Evolutionary conservation across 2,329 filamentous ascomycete species (phyloP), one percentile per base, ranked within the genome.

Genomic region (Zarea fungicola): DNA sequence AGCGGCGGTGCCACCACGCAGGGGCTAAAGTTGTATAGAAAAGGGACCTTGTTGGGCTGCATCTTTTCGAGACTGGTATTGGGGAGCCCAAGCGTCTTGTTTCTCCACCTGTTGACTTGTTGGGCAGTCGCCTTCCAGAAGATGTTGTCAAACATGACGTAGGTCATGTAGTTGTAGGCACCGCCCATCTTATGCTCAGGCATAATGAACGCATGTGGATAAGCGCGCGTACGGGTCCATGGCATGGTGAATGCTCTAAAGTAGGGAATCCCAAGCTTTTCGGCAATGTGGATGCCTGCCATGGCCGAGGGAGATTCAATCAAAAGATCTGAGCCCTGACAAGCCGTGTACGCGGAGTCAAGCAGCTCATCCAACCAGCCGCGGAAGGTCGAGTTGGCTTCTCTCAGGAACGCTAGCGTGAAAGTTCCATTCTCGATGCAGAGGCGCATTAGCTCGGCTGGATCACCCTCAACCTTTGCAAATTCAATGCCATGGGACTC

Each of bases 241-340:
- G 93, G 93, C 93, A 99, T 99, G 16, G 90, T 95, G 63, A 99
- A 99, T 0, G 91, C 92, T 49, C 93, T 83, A 72, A 97, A 97
- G 66, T 99, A 99, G 0, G 93, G 93, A 37, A 99, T 95, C 13
- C 81, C 77, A 2, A 99, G 76, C 21, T 90, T 89, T 69, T 99
- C 93, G 1, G 93, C 93, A 56, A 99, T 95, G 65, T 99, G 93
- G 47, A 99, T 96, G 22, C 93, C 93, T 1, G 87, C 90, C 93
- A 99, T 99, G 13, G 93, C 90, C 50, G 89, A 95, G 0, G 93
- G 93, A 40, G 89, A 95, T 65, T 99, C 93, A 52, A 99, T 96
- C 32, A 99, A 74, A 26, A 99, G 72, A 63, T 99, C 92, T 2
- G 86, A 87, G 21, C 84, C 87, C 65, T 96, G 82, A 60, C 92